These are phyloP conservation scores for Pleurotus eryngii DNA, from an alignment of 768 basidiomycete genomes.

Conservation along the genomic window DNA sequence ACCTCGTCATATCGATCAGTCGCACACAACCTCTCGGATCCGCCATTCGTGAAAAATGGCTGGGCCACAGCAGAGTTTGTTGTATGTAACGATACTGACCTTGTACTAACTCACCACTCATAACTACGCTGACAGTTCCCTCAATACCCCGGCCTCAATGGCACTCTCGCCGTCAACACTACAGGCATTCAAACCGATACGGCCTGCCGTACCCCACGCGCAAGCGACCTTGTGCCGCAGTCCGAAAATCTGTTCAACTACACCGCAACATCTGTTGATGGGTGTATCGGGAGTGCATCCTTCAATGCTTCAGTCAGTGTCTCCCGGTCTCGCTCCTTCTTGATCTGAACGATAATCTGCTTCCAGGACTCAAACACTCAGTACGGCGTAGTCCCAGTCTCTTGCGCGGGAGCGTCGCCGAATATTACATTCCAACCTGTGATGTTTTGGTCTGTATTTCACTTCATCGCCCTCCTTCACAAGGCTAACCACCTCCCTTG, in stretches of 20 bases:
- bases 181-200: constrained; percentile 44
- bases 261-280: constrained; percentile 41
- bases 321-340: background rate
- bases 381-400: constrained; percentile 43
- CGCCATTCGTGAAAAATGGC: constrained; percentile 47
- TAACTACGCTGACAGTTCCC: constrained; percentile 35
- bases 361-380: constrained; percentile 37
- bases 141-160: constrained; percentile 41
- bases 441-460: constrained; percentile 55
- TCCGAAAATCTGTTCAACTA: constrained; percentile 28
- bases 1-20: constrained; percentile 12
- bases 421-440: constrained; percentile 46
- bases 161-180: constrained; percentile 48
- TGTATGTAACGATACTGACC: constrained; percentile 25
- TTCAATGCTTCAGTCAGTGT: constrained; percentile 35
- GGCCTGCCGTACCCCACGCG: constrained; percentile 43
- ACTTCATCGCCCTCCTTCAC: background rate
- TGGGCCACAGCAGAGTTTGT: constrained; percentile 57
- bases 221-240: constrained; percentile 19
- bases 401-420: constrained; percentile 29
- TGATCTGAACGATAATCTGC: background rate
- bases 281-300: constrained; percentile 37
- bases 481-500: background rate
- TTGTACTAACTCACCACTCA: background rate
- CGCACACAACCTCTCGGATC: constrained; percentile 45